A percentile compares a stretch with the other conserved stretches of the same genome.
Conservation (phyloP, 306 rosid species). For the Herpetospermum pedunculosum region DNA sequence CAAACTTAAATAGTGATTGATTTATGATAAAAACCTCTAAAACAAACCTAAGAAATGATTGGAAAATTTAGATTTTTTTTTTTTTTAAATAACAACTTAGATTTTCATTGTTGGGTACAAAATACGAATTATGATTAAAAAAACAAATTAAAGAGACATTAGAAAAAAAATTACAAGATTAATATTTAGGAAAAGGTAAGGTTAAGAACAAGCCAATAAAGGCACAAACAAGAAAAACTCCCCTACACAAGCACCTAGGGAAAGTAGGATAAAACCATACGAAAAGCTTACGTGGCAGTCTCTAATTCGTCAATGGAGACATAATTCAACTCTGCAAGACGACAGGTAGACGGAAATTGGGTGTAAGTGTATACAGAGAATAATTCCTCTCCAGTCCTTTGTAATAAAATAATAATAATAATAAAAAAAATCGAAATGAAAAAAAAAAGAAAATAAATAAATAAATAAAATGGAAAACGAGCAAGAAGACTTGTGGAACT, state of each 20-base stretch:
- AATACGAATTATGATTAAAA: neutral
- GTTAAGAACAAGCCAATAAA: constrained; percentile 9
- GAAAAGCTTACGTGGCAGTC: neutral
- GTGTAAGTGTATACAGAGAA: neutral
- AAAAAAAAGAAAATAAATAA: neutral
- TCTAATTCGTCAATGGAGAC: neutral
- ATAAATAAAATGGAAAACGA: constrained; percentile 8
- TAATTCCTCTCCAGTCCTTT: neutral
- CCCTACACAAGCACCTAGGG: neutral
- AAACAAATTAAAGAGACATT: neutral
- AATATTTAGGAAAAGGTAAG: constrained; percentile 2
- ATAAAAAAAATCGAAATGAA: neutral
- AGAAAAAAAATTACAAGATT: neutral
- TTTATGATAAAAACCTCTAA: too few relatives aligned
- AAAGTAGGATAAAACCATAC: neutral
- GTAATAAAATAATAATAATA: neutral
- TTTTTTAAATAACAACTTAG: neutral
- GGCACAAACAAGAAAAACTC: neutral
- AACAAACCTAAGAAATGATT: neutral
- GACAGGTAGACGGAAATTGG: neutral
- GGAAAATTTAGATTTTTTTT: neutral
- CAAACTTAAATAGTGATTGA: neutral
- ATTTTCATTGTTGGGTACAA: neutral
- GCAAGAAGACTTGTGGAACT: constrained; percentile 23
- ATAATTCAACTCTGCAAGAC: neutral